These are phyloP conservation scores for Alternaria longipes DNA, from an alignment of 2,329 filamentous ascomycete species.

Conservation along the genomic window DNA sequence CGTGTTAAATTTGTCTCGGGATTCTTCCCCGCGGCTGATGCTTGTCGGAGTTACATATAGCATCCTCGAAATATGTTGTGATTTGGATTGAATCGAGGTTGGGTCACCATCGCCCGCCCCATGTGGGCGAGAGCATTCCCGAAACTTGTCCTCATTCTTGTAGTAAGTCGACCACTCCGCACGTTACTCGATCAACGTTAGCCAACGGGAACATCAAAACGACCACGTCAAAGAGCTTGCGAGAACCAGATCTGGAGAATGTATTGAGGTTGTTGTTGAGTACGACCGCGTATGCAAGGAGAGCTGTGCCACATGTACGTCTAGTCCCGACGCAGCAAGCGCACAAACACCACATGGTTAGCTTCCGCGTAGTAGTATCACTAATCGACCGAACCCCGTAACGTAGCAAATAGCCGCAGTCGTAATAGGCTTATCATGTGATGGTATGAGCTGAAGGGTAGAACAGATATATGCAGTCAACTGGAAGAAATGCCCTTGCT, in stretches of 20 bases:
- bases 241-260: not conserved
- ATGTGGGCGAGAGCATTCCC: not conserved
- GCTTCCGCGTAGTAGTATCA: not conserved
- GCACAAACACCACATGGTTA: too few relatives aligned
- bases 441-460: not conserved
- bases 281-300: not conserved
- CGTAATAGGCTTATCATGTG: not conserved
- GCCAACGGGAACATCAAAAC: not conserved
- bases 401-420: not conserved
- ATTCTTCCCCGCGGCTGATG: not conserved
- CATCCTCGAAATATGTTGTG: not conserved
- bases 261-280: not conserved
- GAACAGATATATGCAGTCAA: too few relatives aligned
- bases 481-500: too few relatives aligned
- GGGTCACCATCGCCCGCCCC: not conserved
- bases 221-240: not conserved
- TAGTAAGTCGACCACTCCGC: not conserved
- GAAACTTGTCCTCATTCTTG: not conserved
- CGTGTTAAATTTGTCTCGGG: not conserved
- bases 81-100: not conserved
- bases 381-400: not conserved
- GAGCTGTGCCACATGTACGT: not conserved
- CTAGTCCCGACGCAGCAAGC: not conserved
- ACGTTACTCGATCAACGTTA: not conserved
- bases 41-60: not conserved